These are phyloP conservation scores for Spathaspora sp. DNA, from an alignment of 1,139 yeast genomes.

Conservation along the genomic window DNA sequence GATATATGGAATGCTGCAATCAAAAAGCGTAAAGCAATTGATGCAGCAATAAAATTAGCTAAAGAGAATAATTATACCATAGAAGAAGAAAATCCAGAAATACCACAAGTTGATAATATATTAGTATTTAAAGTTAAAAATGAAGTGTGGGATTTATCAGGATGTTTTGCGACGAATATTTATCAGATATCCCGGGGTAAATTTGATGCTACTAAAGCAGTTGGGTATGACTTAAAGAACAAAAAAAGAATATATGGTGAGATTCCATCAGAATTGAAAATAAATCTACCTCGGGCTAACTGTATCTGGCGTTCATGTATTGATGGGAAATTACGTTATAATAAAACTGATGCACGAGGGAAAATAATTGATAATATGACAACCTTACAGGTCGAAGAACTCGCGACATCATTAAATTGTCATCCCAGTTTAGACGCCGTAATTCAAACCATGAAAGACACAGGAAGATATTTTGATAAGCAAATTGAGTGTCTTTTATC, in stretches of 20 bases:
- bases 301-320: slow-evolving; percentile 3
- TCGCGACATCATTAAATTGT: background rate
- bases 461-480: background rate
- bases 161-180: background rate
- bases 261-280: background rate
- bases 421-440: background rate
- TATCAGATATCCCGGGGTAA: slow-evolving; percentile 2
- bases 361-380: slow-evolving; percentile 1
- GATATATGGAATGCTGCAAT: slow-evolving; percentile 4
- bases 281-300: background rate
- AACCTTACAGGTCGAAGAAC: background rate
- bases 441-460: background rate
- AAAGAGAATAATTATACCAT: background rate
- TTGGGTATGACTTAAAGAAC: background rate
- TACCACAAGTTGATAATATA: background rate
- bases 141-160: background rate
- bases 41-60: background rate
- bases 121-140: background rate
- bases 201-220: background rate
- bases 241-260: background rate
- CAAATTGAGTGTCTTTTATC: background rate
- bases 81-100: background rate
- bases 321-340: background rate
- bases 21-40: background rate
- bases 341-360: background rate